These are phyloP conservation scores for Populus hybrid DNA, from an alignment of 441 rosid genomes.

Conservation along the genomic window DNA sequence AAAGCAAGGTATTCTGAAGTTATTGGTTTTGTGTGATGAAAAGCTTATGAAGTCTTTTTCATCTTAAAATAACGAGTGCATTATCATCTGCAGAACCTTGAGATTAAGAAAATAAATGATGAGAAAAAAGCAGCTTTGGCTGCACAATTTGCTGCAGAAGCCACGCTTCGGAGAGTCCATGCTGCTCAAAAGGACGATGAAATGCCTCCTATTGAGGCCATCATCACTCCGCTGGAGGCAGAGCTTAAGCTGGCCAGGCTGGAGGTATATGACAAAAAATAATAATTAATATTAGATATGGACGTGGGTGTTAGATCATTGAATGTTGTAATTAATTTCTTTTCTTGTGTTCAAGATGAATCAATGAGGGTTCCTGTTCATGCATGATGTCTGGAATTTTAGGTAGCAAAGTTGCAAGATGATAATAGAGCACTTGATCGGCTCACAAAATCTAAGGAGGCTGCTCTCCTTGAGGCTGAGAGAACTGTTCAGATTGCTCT, in stretches of 20 bases:
- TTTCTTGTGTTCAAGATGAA: background rate
- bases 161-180: slow-evolving; percentile 92
- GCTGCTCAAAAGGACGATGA: slow-evolving; percentile 98
- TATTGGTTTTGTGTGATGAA: background rate
- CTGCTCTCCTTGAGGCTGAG: slow-evolving; percentile 92
- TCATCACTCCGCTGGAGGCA: slow-evolving; percentile 88
- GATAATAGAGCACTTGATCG: slow-evolving; percentile 93
- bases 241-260: slow-evolving; percentile 85
- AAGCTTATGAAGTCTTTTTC: background rate
- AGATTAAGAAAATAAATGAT: slow-evolving; percentile 79
- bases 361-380: background rate
- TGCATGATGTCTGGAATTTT: background rate
- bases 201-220: slow-evolving; percentile 97
- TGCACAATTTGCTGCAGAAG: slow-evolving; percentile 98
- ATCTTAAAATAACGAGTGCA: background rate
- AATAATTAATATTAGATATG: background rate
- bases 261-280: slow-evolving; percentile 30
- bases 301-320: background rate
- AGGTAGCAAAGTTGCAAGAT: slow-evolving; percentile 90
- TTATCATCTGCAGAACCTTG: slow-evolving; percentile 63
- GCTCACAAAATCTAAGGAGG: slow-evolving; percentile 90
- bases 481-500: slow-evolving; percentile 83
- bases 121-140: slow-evolving; percentile 90
- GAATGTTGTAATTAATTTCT: background rate
- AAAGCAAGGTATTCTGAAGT: slow-evolving; percentile 61